Evolutionary conservation across 2,329 filamentous ascomycete genomes (phyloP).

Genomic region (Aaosphaeria arxii): DNA sequence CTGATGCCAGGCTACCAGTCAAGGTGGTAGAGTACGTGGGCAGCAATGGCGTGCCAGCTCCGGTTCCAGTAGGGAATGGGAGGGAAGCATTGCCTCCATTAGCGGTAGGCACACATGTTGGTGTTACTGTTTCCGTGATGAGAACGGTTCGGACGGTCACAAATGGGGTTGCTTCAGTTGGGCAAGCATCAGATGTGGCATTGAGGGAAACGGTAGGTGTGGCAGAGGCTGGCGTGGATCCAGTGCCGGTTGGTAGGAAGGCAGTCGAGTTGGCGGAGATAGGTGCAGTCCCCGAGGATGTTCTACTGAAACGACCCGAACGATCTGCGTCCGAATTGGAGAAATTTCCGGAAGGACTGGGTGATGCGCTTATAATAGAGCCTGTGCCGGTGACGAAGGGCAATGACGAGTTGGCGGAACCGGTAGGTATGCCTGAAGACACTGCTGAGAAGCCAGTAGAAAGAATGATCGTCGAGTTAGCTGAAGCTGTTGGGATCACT

Average conservation of each 20-base stretch:
- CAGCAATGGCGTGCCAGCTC: not conserved
- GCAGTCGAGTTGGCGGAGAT: conserved; percentile 2
- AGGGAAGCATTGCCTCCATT: not conserved
- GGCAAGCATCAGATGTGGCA: conserved; percentile 7
- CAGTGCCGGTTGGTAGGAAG: conserved; percentile 3
- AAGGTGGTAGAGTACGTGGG: conserved; percentile 3
- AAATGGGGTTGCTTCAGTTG: conserved; percentile 7
- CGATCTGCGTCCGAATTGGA: not conserved
- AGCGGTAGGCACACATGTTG: not conserved
- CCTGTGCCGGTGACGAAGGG: not conserved
- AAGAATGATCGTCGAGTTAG: not conserved
- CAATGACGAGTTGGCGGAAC: no score
- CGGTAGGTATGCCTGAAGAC: no score
- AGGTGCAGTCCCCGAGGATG: not conserved
- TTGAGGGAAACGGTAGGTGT: conserved; percentile 13
- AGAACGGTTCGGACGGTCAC: conserved; percentile 2
- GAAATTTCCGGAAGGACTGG: conserved; percentile 1
- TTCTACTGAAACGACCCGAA: not conserved
- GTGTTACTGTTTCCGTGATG: not conserved
- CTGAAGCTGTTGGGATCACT: not conserved
- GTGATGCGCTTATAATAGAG: not conserved
- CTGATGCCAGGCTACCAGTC: not conserved
- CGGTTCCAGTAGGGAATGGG: conserved; percentile 5
- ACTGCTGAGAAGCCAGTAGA: not conserved
- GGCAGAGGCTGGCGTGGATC: conserved; percentile 6